A percentile compares a stretch with the other conserved stretches of the same genome.
Evolutionary conservation across 306 rosid genomes (phyloP).

Genomic region (Pterocarpus santalinus): DNA sequence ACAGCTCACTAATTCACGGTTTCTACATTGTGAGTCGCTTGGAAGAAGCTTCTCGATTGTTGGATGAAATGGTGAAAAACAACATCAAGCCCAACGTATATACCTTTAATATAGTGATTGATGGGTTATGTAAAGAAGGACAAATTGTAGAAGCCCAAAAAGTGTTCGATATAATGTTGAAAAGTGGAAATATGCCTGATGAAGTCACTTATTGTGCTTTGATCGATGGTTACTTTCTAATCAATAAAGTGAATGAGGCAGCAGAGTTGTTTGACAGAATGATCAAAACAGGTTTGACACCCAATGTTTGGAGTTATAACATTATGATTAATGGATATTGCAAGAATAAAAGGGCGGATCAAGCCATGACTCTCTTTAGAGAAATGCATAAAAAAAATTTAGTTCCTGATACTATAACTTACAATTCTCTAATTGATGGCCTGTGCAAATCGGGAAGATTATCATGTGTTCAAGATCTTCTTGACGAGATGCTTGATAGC

Average conservation of each 20-base stretch:
- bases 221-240: not conserved
- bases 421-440: not conserved
- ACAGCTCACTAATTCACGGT: not conserved
- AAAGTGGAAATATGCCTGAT: not conserved
- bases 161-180: not conserved
- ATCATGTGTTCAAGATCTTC: not conserved
- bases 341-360: no score
- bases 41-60: not conserved
- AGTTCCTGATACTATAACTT: not conserved
- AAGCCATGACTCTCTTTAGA: no score
- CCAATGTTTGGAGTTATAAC: not conserved
- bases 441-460: not conserved
- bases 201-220: not conserved
- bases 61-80: not conserved
- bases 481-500: not conserved
- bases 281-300: not conserved
- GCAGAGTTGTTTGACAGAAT: not conserved
- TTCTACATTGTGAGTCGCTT: not conserved
- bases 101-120: no score
- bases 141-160: not conserved
- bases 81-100: not conserved
- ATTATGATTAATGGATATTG: no score
- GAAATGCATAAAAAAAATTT: no score
- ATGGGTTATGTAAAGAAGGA: no score
- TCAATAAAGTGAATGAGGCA: not conserved